Evolutionary conservation across 2,329 filamentous ascomycete species (phyloP), one percentile per base, ranked within the genome.

Genomic region (Xylaria digitata): DNA sequence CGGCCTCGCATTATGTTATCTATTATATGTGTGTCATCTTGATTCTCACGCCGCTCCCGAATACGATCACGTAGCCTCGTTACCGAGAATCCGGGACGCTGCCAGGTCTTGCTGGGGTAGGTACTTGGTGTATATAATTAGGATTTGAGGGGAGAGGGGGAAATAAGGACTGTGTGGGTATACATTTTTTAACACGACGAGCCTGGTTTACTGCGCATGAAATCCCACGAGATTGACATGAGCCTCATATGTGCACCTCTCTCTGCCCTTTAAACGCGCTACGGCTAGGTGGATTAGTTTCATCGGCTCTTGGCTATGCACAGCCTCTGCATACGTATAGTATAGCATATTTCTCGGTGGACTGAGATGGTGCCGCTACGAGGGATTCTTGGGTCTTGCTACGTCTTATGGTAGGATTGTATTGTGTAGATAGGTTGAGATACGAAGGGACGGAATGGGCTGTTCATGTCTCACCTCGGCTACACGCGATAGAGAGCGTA

Each of bases 61-160:
- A 50, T 34, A 61, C 9, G 9, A 53, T 54, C 52, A 17, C 30
- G 32, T 46, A 57, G 19, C 46, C 26, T 66, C 63, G 59, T 6
- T 66, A 59, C 63, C 63, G 40, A 57, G 26, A 23, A 17, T 8
- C 19, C 53, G 59, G 63, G 32, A n/a, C 54, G 13, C 9, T 4
- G 48, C 40, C 30, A 30, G 19, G 40, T 48, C 30, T 37, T 46
- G 30, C 30, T 30, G 56, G 56, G 56, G 37, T 49, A 30, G 23
- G 32, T 52, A 52, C 26, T 26, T 5, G 26, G 26, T 26, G 26
- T 26, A 26, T 26, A 34, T 34, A 8, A 15, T 42, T 26, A 5
- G 37, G 11, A 54, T 15, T 23, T 17, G 9, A 43, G n/a, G 4
- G 26, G 8, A 26, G n/a, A 53, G 46, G 7, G 32, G 6, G 17